Evolutionary conservation across 2,329 filamentous ascomycete genomes (phyloP), one percentile per base, ranked within the genome.

Genomic region (Trichoderma sp.): DNA sequence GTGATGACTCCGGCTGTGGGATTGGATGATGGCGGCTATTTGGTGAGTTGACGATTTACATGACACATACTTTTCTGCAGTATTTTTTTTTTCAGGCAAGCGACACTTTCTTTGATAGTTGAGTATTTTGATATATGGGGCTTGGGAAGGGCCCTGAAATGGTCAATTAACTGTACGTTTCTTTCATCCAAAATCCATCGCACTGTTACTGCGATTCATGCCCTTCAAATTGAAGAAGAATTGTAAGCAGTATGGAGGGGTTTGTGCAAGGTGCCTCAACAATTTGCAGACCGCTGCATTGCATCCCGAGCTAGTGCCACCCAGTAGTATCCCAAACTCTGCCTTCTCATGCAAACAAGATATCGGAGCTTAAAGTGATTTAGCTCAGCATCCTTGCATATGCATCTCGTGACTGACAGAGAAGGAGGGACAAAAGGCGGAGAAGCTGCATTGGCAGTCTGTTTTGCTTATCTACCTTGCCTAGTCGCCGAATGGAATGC

Each of bases 81-180:
- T 28, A 30, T 56, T 43, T 32, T 13, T 56, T 6, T 56, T 32
- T 6, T 56, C 26, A n/a, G 32, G 61, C 61, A n/a, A 65, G 61
- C 61, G 61, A 26, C 51, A 65, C 34, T 7, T 46, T 65, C 34
- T 21, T 65, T 65, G 61, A 56, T 56, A 65, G 2, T 24, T 32
- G 21, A 52, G 16, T 56, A 13, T 21, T 56, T 55, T 46, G 60
- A 46, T 13, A 28, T 10, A 46, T 13, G 51, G n/a, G 2, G 28
- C 16, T 54, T 13, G 6, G 16, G 5, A 43, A 43, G 16, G 6
- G 14, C 5, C 10, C 6, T 21, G 24, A 54, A 8, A 39, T n/a
- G 14, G 46, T 24, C 24, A 28, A 26, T 7, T 18, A n/a, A 34
- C 21, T 37, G 14, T 26, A 26, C 30, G 14, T 26, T 10, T 32